Conservation (phyloP, 805 yeast genomes). For the Candida lessepsii region DNA sequence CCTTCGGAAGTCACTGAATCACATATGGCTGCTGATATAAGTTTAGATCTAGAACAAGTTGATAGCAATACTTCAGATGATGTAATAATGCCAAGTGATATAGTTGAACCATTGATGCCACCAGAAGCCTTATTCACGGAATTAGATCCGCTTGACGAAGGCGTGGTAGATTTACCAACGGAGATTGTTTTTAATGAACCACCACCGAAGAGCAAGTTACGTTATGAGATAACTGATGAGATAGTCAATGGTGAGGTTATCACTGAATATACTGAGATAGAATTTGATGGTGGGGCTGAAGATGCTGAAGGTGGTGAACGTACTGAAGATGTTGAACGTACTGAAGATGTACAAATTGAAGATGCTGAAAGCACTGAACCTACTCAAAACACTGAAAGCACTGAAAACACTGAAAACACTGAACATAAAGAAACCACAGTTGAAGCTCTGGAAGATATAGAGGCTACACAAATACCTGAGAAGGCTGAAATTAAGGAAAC, state of each 20-base stretch:
- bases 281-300: not conserved
- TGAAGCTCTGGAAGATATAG: not conserved
- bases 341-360: not conserved
- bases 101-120: not conserved
- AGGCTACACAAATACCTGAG: not conserved
- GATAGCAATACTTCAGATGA: too few species aligned
- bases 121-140: constrained; percentile 3
- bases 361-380: not conserved
- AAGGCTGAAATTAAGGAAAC: not conserved
- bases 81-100: not conserved
- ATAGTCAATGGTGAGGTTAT: constrained; percentile 4
- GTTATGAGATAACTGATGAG: constrained; percentile 7
- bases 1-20: not conserved
- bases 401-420: not conserved
- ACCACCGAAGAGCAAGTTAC: not conserved
- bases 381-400: not conserved
- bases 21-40: too few species aligned
- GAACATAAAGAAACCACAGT: not conserved
- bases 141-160: constrained; percentile 1
- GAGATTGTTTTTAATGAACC: not conserved
- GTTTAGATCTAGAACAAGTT: too few species aligned
- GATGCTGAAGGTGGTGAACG: constrained; percentile 1
- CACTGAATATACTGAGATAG: constrained; percentile 4
- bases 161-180: constrained; percentile 1
- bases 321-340: constrained; percentile 9